Conservation (phyloP, 192 early-diverging fungal genomes). For the Backusella westeae region DNA sequence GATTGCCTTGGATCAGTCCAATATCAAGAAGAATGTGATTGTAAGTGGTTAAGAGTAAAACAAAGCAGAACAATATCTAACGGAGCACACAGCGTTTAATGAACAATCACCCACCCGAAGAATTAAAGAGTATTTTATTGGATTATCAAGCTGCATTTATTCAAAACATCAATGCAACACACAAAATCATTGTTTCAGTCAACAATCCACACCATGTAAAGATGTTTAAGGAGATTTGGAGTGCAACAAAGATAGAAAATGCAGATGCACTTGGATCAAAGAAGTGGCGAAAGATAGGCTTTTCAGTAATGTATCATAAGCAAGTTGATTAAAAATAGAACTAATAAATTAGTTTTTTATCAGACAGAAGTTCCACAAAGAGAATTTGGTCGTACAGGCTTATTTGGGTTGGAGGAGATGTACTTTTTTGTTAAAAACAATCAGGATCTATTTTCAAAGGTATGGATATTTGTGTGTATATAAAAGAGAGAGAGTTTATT, state of each 20-base stretch:
- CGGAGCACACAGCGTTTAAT: conserved; percentile 38
- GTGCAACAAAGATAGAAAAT: conserved; percentile 39
- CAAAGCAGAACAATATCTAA: neutral
- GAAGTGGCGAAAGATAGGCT: conserved; percentile 67
- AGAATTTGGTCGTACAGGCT: conserved; percentile 60
- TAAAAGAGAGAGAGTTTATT: neutral
- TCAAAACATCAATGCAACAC: conserved; percentile 50
- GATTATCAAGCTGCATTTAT: conserved; percentile 67
- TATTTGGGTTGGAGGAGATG: conserved; percentile 65
- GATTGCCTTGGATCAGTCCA: conserved; percentile 47
- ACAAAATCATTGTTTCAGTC: conserved; percentile 46
- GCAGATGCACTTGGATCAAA: conserved; percentile 29
- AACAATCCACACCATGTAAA: conserved; percentile 50
- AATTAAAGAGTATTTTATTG: conserved; percentile 55
- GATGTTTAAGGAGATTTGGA: conserved; percentile 56
- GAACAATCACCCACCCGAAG: conserved; percentile 57
- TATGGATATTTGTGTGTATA: conserved; percentile 13
- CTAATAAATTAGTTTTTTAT: conserved; percentile 11
- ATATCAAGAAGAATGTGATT: conserved; percentile 46
- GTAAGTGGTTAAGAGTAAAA: conserved; percentile 24
- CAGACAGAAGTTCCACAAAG: conserved; percentile 59
- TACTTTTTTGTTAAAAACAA: conserved; percentile 49
- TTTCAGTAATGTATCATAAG: conserved; percentile 45
- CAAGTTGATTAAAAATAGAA: neutral
- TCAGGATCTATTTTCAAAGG: conserved; percentile 43